A percentile compares a stretch with the other conserved stretches of the same genome.
phyloP scores from a whole-genome alignment of 495 filamentous ascomycete species.

The Aspergillus egyptiacus region DNA sequence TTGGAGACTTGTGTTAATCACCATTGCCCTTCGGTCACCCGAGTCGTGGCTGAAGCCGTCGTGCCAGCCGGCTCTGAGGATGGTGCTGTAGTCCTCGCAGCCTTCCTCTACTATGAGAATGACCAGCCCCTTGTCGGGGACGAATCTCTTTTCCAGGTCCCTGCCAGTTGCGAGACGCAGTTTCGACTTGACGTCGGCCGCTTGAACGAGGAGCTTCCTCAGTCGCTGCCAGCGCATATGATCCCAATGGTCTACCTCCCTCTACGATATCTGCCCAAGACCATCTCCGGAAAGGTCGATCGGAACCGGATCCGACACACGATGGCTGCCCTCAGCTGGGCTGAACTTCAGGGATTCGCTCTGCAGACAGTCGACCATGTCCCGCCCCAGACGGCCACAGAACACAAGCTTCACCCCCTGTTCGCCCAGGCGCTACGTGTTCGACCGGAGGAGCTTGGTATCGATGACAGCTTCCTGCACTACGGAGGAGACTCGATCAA shows the following conservation, averaged over 20 bases:
- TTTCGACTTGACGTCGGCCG: not conserved
- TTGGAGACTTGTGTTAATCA: not conserved
- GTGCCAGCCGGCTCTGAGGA: not conserved
- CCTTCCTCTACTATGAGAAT: not conserved
- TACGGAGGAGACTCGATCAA: not conserved
- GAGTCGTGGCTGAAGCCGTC: not conserved
- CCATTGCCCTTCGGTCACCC: not conserved
- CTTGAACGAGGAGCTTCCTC: not conserved
- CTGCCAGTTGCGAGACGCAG: no score
- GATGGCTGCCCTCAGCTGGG: not conserved
- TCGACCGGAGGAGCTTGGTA: not conserved
- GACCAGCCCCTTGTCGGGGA: no score
- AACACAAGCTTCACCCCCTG: not conserved
- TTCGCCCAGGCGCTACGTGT: not conserved
- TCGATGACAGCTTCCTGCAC: not conserved
- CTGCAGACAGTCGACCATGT: not conserved
- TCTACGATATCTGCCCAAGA: not conserved
- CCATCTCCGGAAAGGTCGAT: not conserved
- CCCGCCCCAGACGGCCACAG: not conserved
- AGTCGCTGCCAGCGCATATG: not conserved
- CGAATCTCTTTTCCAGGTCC: no score
- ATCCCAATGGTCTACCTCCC: not conserved
- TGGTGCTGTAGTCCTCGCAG: not conserved
- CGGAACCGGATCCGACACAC: not conserved
- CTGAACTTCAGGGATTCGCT: not conserved